Evolutionary conservation across 2,329 filamentous ascomycete species (phyloP).

Genomic region (Colletotrichum orchidophilum): DNA sequence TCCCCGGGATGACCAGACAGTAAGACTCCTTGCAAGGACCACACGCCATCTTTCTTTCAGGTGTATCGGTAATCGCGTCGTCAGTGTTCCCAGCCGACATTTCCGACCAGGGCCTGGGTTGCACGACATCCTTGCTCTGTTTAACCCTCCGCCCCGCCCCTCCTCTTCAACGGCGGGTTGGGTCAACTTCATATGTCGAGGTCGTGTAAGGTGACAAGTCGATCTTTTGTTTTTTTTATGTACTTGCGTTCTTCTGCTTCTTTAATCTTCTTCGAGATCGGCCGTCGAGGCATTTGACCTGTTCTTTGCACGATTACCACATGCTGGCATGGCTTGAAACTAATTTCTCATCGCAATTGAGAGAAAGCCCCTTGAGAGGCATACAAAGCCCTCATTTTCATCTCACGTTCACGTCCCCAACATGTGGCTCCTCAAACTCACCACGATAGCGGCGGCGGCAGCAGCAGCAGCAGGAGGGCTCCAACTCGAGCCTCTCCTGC

Average conservation of each 20-base stretch:
- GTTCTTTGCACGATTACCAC: neutral
- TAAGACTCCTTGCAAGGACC: neutral
- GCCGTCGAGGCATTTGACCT: neutral
- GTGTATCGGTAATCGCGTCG: conserved; percentile 21
- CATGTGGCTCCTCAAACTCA: conserved; percentile 22
- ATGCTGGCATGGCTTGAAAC: conserved; percentile 29
- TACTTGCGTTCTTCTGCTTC: neutral
- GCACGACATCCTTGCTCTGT: neutral
- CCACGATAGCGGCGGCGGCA: conserved; percentile 12
- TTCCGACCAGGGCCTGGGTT: conserved; percentile 17
- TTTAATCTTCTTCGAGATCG: neutral
- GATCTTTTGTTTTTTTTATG: neutral
- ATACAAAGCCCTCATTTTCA: neutral
- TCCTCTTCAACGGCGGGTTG: neutral
- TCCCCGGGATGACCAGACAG: conserved; percentile 13
- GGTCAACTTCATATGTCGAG: conserved; percentile 3
- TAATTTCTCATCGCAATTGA: conserved; percentile 3
- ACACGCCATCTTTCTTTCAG: neutral
- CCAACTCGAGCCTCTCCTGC: neutral
- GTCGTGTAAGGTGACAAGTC: conserved; percentile 1
- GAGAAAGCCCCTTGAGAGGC: conserved; percentile 3
- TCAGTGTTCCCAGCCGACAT: conserved; percentile 5
- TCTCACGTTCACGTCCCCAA: neutral
- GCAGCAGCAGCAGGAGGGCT: conserved; percentile 22
- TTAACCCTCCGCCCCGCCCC: conserved; percentile 18